These are phyloP conservation scores for Allium cepa DNA, from an alignment of 106 monocot genomes.

Conservation along the genomic window DNA sequence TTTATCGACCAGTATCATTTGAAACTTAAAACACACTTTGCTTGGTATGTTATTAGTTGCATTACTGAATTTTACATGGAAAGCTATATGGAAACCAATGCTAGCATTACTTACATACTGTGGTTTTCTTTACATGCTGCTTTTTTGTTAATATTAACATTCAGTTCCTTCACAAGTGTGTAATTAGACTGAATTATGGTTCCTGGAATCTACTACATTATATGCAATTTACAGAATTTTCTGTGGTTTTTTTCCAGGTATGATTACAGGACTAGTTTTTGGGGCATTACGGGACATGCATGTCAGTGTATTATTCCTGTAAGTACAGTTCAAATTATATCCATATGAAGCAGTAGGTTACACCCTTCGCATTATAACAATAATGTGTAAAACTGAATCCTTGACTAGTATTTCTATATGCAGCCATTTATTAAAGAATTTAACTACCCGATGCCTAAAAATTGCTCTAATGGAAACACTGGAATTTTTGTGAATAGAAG, in stretches of 20 bases:
- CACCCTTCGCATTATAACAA: too few species aligned
- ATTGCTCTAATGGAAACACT: conserved; percentile 78
- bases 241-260: conserved; percentile 42
- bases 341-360: too few species aligned
- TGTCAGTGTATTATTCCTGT: conserved; percentile 98
- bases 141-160: neutral
- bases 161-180: too few species aligned
- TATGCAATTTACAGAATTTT: neutral
- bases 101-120: too few species aligned
- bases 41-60: too few species aligned
- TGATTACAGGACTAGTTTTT: conserved; percentile 92
- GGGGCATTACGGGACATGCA: conserved; percentile 89
- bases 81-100: too few species aligned
- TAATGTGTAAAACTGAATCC: too few species aligned
- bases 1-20: too few species aligned
- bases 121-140: neutral
- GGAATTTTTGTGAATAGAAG: conserved; percentile 82
- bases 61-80: too few species aligned
- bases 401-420: neutral
- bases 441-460: conserved; percentile 78
- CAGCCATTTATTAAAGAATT: conserved; percentile 96
- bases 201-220: too few species aligned
- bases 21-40: too few species aligned
- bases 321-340: conserved; percentile 19
- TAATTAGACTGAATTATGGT: too few species aligned